These are phyloP conservation scores for Fraxinus cuspidata DNA, from an alignment of 257 asterid species.

Conservation along the genomic window DNA sequence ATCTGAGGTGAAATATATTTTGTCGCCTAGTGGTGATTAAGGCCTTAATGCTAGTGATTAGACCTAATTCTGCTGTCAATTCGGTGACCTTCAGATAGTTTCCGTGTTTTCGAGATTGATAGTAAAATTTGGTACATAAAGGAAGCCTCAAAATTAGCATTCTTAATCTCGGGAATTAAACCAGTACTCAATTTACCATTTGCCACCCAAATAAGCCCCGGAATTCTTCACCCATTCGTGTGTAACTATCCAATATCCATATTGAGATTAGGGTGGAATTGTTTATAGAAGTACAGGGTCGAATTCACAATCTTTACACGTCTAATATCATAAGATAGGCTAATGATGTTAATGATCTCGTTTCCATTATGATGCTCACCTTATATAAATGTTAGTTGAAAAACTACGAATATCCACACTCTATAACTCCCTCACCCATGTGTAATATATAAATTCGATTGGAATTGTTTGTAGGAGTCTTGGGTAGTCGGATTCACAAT, in stretches of 20 bases:
- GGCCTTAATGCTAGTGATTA: constrained; percentile 20
- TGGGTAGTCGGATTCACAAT: too few relatives aligned
- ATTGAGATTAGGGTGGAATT: not conserved
- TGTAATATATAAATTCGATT: too few relatives aligned
- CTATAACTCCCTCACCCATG: too few relatives aligned
- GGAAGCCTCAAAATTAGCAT: constrained; percentile 32
- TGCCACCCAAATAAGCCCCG: constrained; percentile 3
- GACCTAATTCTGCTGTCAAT: constrained; percentile 36
- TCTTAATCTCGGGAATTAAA: constrained; percentile 39
- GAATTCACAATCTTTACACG: too few relatives aligned
- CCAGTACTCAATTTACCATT: constrained; percentile 19
- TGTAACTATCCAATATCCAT: not conserved
- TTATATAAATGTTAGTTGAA: not conserved
- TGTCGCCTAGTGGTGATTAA: constrained; percentile 24
- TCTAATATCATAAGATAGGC: too few relatives aligned
- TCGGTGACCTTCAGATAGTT: constrained; percentile 33
- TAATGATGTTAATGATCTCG: not conserved
- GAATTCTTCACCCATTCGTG: constrained; percentile 32
- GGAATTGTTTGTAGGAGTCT: too few relatives aligned
- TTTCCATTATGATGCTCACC: not conserved
- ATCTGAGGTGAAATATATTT: not conserved
- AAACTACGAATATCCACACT: not conserved
- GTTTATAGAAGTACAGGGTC: not conserved
- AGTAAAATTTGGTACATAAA: not conserved
- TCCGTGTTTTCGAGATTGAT: constrained; percentile 35